Evolutionary conservation across 2,329 filamentous ascomycete genomes (phyloP).

Genomic region (Aspergillus bombycis): DNA sequence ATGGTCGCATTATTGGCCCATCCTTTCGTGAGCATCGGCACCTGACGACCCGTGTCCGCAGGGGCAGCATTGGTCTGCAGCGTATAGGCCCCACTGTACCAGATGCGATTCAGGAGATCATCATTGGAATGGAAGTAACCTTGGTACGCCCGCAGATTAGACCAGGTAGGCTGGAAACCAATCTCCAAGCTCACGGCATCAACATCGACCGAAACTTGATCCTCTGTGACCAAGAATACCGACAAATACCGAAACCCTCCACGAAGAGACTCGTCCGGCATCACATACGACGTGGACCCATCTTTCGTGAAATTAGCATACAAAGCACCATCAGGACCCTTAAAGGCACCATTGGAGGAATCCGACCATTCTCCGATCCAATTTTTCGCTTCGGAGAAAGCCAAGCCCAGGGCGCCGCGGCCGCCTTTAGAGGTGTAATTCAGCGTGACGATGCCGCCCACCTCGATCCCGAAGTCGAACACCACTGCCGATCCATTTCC

Average conservation of each 20-base stretch:
- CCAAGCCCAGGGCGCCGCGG: slow-evolving; percentile 46
- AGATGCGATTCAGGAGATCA: slow-evolving; percentile 58
- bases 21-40: slow-evolving; percentile 33
- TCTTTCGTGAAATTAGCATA: slow-evolving; percentile 39
- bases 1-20: slow-evolving; percentile 47
- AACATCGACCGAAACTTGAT: slow-evolving; percentile 39
- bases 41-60: slow-evolving; percentile 40
- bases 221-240: slow-evolving; percentile 39
- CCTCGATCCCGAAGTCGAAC: slow-evolving; percentile 63
- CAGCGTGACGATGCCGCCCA: slow-evolving; percentile 60
- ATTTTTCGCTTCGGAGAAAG: slow-evolving; percentile 54
- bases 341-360: slow-evolving; percentile 50
- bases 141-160: slow-evolving; percentile 56
- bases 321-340: slow-evolving; percentile 48
- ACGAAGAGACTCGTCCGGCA: slow-evolving; percentile 44
- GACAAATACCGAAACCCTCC: slow-evolving; percentile 52
- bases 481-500: slow-evolving; percentile 58
- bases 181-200: slow-evolving; percentile 48
- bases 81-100: slow-evolving; percentile 61
- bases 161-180: slow-evolving; percentile 55
- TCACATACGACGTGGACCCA: slow-evolving; percentile 40
- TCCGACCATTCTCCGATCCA: slow-evolving; percentile 54
- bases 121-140: slow-evolving; percentile 58
- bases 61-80: slow-evolving; percentile 52
- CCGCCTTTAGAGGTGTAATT: slow-evolving; percentile 48